Base-by-base conservation (phyloP, 1,284 basidiomycete species). In the Ceraceosorus guamensis region DNA sequence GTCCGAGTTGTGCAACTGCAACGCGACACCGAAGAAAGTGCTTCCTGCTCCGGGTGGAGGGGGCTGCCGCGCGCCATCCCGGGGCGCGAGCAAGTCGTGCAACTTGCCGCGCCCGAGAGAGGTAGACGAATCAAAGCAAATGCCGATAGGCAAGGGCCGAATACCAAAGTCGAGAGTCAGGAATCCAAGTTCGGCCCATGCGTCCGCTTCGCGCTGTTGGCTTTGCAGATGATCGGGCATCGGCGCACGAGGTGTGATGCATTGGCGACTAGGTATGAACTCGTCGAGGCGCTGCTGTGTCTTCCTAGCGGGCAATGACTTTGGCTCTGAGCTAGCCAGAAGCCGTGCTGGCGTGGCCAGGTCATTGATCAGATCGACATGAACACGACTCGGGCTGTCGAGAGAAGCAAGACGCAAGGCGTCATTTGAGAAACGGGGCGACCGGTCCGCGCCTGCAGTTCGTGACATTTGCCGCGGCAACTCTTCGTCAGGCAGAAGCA, bases 91-190 rank as follows among this genome's bases (percentile, higher is more conserved):
- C 13, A 69, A 52, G 14, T 57, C 58, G 39, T 59, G 56, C 30
- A 69, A 50, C 18, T 55, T 57, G 0, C 67, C 67, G 6, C 55
- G 52, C 30, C 60, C 66, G 3, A 69, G 3, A 33, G 47, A 52
- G 18, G 53, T 57, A 5, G 44, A 11, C 0, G 55, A 18, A 6
- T 44, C 52, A 48, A 67, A 67, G 13, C 44, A 52, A 50, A 58
- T 52, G 4, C 65, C 66, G 1, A 46, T 16, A 0, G 56, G 44
- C n/a, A 67, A 55, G 5, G 65, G 57, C n/a, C 6, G 8, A 6
- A 75, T 60, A 37, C 67, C 71, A 43, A 74, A 73, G 53, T 74
- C 66, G 35, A 71, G 31, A 33, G 64, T 60, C 18, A 75, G 56
- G 32, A 62, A 59, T 10, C 44, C 46, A 14, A 55, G 48, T 14